Evolutionary conservation across 352 stramenopile genomes (phyloP), one percentile per base, ranked within the genome.

Genomic region (Phytophthora aleatoria): DNA sequence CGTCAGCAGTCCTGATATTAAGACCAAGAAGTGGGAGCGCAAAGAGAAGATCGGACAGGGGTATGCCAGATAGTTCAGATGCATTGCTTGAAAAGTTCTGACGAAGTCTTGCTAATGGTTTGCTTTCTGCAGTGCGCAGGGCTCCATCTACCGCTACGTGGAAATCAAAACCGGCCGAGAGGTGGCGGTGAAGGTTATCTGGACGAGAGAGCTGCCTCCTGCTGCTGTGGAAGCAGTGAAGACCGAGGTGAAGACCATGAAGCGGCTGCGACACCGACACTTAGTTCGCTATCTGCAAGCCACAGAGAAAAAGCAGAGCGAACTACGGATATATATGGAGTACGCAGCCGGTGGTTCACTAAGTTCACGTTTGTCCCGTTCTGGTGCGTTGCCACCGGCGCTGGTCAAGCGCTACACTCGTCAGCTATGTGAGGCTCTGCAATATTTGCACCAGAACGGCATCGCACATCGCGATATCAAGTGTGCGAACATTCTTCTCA

Each of bases 381-480:
- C 69, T 28, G 76, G 90, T 48, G 63, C 72, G 16, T 57, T 92
- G 12, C 36, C 74, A 2, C 57, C 95, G 11, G 41, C 69, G 2
- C 26, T 75, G 0, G 71, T 79, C 13, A 76, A 84, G 36, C 57
- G 79, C n/a, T 97, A 89, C 69, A 90, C 83, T 4, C 73, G 75
- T 10, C 90, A 98, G 50, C 72, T 98, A 11, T 82, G 93, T 48
- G 61, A 84, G 8, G 93, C 84, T 24, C 64, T 98, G 31, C 62
- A 83, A 41, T 96, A 96, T 64, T 75, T 98, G 7, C 94, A 98
- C 54, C 42, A 76, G 11, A 85, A 94, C 24, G 75, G 85, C 4
- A 96, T 98, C 55, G 86, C 93, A 1, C 94, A 98, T 67, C 83
- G 83, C 20, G 85, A 95, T 59, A 85, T 95, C 62, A 95, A 96